phyloP scores from a whole-genome alignment of 2,329 filamentous ascomycete species.

The Fusarium illudens region DNA sequence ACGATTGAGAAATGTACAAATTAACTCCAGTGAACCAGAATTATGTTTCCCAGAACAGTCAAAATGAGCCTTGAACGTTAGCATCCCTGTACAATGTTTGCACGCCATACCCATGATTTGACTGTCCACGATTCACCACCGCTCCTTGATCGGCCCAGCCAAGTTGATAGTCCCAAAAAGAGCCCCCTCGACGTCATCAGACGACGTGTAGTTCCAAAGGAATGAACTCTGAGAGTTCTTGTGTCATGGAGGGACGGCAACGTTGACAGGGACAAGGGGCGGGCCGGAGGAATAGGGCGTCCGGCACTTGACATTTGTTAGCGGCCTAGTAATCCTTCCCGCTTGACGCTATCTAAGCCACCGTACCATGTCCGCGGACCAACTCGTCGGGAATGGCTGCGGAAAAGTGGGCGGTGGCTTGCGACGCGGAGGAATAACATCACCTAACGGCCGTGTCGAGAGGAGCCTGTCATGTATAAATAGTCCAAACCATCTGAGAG shows the following conservation, averaged over 20 bases:
- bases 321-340: rapidly evolving
- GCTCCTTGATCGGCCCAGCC: background rate
- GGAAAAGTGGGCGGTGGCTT: background rate
- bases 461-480: background rate
- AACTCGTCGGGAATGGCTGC: background rate
- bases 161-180: background rate
- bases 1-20: too few species aligned
- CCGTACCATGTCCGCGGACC: background rate
- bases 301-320: background rate
- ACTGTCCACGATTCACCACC: background rate
- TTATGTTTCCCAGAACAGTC: too few species aligned
- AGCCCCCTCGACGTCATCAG: background rate
- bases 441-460: background rate
- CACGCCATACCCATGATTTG: background rate
- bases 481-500: background rate
- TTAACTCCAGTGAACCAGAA: too few species aligned
- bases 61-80: background rate
- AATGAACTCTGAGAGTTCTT: background rate
- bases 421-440: background rate
- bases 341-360: background rate
- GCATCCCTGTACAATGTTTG: background rate
- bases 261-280: background rate
- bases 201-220: background rate
- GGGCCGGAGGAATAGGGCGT: background rate
- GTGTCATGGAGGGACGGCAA: background rate